Base-by-base conservation (phyloP, 2,329 filamentous ascomycete species). In the Hypoxylon sp. region DNA sequence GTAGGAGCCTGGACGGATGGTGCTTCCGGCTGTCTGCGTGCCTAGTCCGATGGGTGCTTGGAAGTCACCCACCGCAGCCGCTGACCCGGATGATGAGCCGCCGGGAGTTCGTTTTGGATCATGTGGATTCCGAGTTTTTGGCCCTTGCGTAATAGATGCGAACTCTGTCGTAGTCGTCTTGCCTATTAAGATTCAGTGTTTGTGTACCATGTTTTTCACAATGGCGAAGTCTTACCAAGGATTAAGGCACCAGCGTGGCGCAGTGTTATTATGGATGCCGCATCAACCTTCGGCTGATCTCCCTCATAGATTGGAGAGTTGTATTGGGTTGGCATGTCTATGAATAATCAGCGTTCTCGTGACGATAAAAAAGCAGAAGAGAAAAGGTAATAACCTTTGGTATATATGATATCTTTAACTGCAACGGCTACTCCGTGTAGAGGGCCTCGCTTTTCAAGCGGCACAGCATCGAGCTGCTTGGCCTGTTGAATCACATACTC, bases 31-130 rank as follows among this genome's bases (percentile, higher is more conserved):
- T 0, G 90, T 93, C 73, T 92, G 90, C 0, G 89, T 91, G 0
- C 89, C 90, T 0, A 92, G 79, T 0, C 80, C 84, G 10, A 92
- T 73, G 0, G 89, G 87, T 0, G 84, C 85, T 68, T 92, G 90
- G 57, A 86, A 85, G 69, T 92, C 90, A 6, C 81, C 89, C 0
- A 92, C 89, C 0, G 88, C 89, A 0, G 90, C 89, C 0, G 83
- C 90, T 0, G 89, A 91, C 0, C 91, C 90, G 0, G 89, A 88
- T 0, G 89, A 91, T 0, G 89, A 92, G 50, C 90, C 90, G 0
- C 90, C 90, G 0, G 90, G 90, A 0, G 90, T 92, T 3, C 91
- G 85, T 0, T 82, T 83, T 1, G 80, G 76, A 75, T 92, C 89
- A 70, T 93, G 92, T 0, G 90, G 88, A 74, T 92, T 92, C 2